Conservation (phyloP, 2,329 filamentous ascomycete genomes). For the Ceratocystis ficicola region DNA sequence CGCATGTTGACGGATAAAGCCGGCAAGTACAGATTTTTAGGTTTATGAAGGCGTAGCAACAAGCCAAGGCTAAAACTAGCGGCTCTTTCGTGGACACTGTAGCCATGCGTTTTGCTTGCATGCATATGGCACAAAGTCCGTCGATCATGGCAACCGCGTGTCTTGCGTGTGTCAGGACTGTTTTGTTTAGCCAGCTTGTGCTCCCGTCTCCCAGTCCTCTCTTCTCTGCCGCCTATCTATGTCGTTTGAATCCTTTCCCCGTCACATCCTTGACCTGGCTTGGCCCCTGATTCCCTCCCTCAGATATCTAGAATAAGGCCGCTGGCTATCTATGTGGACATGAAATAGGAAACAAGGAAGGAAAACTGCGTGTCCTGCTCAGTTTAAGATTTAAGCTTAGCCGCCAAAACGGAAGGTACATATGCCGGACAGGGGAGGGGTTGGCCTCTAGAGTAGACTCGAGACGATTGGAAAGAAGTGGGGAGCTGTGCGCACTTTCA, state of each 20-base stretch:
- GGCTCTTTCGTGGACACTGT: too few relatives aligned
- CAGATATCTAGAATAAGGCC: too few relatives aligned
- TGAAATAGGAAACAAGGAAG: not conserved
- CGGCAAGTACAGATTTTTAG: too few relatives aligned
- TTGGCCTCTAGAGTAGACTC: not conserved
- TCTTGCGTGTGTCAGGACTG: constrained; percentile 10
- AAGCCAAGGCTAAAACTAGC: too few relatives aligned
- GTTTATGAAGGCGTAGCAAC: too few relatives aligned
- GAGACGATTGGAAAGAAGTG: not conserved
- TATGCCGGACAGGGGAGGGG: not conserved
- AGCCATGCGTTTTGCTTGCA: not conserved
- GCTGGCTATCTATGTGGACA: too few relatives aligned
- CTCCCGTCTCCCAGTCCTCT: too few relatives aligned
- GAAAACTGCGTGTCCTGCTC: not conserved
- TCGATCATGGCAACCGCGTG: not conserved
- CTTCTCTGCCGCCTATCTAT: too few relatives aligned
- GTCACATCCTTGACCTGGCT: too few relatives aligned
- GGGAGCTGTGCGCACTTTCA: not conserved
- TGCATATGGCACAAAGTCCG: not conserved
- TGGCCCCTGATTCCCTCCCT: too few relatives aligned
- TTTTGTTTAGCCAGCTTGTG: not conserved
- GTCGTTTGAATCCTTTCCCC: too few relatives aligned
- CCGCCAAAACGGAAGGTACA: constrained; percentile 6
- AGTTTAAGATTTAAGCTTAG: constrained; percentile 6
- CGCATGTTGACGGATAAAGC: too few relatives aligned